These are phyloP conservation scores for Dothidotthia symphoricarpi DNA, from an alignment of 2,329 filamentous ascomycete genomes.

Conservation along the genomic window DNA sequence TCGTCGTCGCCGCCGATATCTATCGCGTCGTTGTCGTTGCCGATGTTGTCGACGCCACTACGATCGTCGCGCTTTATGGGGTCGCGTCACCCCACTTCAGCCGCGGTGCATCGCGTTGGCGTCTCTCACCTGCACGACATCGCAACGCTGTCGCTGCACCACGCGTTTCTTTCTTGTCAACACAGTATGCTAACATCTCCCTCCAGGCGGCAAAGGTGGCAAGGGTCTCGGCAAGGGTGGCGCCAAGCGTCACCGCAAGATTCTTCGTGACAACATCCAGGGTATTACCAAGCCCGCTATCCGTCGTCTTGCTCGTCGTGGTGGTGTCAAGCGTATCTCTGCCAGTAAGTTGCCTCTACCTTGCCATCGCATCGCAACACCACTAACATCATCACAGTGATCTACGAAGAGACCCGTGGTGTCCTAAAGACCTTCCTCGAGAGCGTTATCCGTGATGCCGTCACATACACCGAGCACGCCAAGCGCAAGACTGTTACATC, in stretches of 20 bases:
- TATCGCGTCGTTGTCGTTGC: conserved; percentile 11
- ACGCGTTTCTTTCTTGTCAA: conserved; percentile 1
- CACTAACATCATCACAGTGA: conserved; percentile 53
- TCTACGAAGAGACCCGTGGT: conserved; percentile 75
- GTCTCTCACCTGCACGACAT: conserved; percentile 11
- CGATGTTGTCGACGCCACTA: conserved; percentile 12
- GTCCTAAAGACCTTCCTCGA: conserved; percentile 77
- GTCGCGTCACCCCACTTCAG: conserved; percentile 20
- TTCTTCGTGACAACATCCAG: conserved; percentile 56
- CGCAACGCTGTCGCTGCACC: conserved; percentile 14
- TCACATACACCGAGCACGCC: conserved; percentile 76
- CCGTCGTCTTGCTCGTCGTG: conserved; percentile 54
- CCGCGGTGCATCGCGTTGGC: conserved; percentile 11
- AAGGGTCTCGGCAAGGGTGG: conserved; percentile 56
- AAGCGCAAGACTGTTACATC: conserved; percentile 77
- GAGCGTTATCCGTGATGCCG: conserved; percentile 71
- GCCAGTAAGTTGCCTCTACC: conserved; percentile 42
- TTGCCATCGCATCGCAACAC: not conserved
- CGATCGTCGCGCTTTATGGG: conserved; percentile 23
- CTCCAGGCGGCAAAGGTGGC: conserved; percentile 53
- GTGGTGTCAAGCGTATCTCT: conserved; percentile 54
- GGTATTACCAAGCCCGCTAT: conserved; percentile 56
- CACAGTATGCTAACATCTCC: conserved; percentile 34
- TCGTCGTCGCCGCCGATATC: conserved; percentile 14
- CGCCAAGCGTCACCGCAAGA: conserved; percentile 56